Base-by-base conservation (phyloP, 1,284 basidiomycete species). In the Moesziomyces sp. region DNA sequence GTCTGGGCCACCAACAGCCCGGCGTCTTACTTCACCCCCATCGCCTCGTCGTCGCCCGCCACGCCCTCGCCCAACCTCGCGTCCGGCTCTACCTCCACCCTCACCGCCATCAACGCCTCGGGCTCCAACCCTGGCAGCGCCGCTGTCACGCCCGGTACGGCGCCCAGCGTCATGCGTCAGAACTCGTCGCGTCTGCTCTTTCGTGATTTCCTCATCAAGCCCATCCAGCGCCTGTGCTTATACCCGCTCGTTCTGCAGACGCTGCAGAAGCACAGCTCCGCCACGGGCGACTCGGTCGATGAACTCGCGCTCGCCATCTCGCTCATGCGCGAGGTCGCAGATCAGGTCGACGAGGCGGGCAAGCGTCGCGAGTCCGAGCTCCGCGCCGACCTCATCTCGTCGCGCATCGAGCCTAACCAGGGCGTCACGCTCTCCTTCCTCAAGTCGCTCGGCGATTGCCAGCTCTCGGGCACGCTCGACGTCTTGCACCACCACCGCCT, bases 181-280 rank as follows among this genome's bases (percentile, higher is more conserved):
- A 65, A 64, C 53, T 64, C 72, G 5, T 64, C 68, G 14, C 74
- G 79, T 11, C 63, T 84, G 23, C 66, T 76, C 13, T 81, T 84
- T 54, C 71, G 77, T 24, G 82, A 84, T 51, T 83, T 78, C 52
- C 72, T 84, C 52, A 80, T 84, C 63, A 84, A 84, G 73, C 82
- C 82, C 5, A 77, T 84, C 30, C 82, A 84, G 54, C 75, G 82
- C 6, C 75, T 84, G 18, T 83, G 80, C 47, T 64, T 84, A 13
- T 82, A 83, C 52, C 82, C 81, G 9, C 62, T 84, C 16, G 70
- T 83, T 3, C 66, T 84, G 35, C 77, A 81, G 47, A 82, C 78
- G 8, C 52, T 84, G 42, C 69, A 77, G 33, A 81, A 79, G 62
- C 66, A 82, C 63, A 64, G 58, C 45, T 59, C 62, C 24, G 56